phyloP scores from a whole-genome alignment of 805 yeast species.

The Yamadazyma akitaensis region DNA sequence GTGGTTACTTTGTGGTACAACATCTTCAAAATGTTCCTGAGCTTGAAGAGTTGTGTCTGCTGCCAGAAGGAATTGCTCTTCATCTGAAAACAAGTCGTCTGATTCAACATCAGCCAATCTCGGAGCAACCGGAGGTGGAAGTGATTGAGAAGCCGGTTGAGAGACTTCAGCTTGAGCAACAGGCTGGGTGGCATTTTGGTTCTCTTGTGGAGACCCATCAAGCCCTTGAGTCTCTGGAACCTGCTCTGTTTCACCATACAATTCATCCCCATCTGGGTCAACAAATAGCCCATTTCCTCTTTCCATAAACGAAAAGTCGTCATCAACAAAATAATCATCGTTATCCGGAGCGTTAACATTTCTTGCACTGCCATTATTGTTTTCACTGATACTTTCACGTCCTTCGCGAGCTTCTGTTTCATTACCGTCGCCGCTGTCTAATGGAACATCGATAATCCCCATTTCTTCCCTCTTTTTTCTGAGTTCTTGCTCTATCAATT shows the following conservation, averaged over 20 bases:
- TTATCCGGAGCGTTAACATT: not conserved
- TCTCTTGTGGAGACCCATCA: not conserved
- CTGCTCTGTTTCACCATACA: slow-evolving; percentile 6
- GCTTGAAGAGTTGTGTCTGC: not conserved
- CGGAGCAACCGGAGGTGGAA: not conserved
- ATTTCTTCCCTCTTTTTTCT: slow-evolving; percentile 24
- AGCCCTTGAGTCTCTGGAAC: not conserved
- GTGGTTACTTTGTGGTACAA: not conserved
- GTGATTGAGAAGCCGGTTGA: not conserved
- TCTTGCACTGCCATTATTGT: not conserved
- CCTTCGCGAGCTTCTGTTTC: not conserved
- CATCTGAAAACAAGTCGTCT: slow-evolving; percentile 7
- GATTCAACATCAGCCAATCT: not conserved
- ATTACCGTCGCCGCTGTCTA: slow-evolving; percentile 1
- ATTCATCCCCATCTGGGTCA: slow-evolving; percentile 23
- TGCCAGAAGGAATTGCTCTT: slow-evolving; percentile 10
- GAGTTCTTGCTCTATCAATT: slow-evolving; percentile 26
- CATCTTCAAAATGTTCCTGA: not conserved
- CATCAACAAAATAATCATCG: slow-evolving; percentile 20
- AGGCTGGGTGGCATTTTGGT: not conserved
- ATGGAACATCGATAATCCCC: slow-evolving; percentile 33
- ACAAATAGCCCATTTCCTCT: slow-evolving; percentile 26
- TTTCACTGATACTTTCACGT: not conserved
- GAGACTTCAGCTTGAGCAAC: not conserved
- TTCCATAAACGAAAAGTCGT: slow-evolving; percentile 32